Evolutionary conservation across 441 rosid species (phyloP).

Genomic region (Populus hybrid): DNA sequence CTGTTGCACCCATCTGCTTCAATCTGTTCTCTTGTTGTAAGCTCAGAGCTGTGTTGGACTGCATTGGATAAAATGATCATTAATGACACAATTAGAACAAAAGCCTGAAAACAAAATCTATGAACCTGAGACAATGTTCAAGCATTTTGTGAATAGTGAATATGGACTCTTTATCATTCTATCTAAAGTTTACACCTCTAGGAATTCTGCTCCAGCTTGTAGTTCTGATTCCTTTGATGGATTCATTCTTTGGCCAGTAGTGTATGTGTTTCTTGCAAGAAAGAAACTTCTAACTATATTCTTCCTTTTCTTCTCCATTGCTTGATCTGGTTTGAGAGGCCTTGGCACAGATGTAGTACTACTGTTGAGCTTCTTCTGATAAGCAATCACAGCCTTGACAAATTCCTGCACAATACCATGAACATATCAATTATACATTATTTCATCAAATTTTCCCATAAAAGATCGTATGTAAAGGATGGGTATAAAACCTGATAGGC

Average conservation of each 20-base stretch:
- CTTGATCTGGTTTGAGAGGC: conserved; percentile 43
- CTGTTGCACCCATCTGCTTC: conserved; percentile 95
- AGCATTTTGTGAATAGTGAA: neutral
- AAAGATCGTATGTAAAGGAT: neutral
- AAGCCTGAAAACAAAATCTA: neutral
- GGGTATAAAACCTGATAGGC: conserved; percentile 56
- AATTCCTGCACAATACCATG: conserved; percentile 48
- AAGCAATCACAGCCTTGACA: conserved; percentile 78
- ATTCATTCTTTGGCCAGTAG: conserved; percentile 31
- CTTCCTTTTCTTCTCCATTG: conserved; percentile 62
- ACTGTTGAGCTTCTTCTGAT: conserved; percentile 64
- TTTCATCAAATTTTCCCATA: neutral
- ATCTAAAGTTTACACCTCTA: conserved; percentile 40
- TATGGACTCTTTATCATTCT: neutral
- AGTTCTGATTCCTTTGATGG: conserved; percentile 52
- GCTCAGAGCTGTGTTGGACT: conserved; percentile 73
- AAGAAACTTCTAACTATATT: conserved; percentile 61
- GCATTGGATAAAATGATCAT: conserved; percentile 11
- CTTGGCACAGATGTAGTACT: conserved; percentile 37
- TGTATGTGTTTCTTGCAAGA: conserved; percentile 56
- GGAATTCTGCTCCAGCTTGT: conserved; percentile 65
- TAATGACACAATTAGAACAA: neutral
- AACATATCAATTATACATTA: neutral
- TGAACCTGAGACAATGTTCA: neutral
- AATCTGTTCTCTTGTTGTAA: conserved; percentile 71